phyloP scores from a whole-genome alignment of 495 filamentous ascomycete genomes.

The Aspergillus cavernicola region DNA sequence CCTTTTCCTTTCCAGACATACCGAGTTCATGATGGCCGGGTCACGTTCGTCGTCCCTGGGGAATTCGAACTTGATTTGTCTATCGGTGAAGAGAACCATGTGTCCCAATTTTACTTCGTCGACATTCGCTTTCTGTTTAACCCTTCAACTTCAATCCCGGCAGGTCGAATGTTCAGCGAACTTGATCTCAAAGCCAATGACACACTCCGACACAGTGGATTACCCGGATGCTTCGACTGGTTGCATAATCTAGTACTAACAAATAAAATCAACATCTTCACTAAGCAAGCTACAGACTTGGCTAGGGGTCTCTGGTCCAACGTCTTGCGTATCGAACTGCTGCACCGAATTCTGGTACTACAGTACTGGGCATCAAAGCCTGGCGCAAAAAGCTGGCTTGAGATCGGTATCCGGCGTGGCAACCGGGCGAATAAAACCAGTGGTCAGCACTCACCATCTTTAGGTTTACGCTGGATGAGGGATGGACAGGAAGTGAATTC shows the following conservation, averaged over 20 bases:
- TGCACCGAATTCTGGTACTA: slow-evolving; percentile 75
- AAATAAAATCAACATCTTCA: slow-evolving; percentile 77
- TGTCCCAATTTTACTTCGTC: slow-evolving; percentile 85
- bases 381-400: slow-evolving; percentile 79
- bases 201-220: slow-evolving; percentile 57
- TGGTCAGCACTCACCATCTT: slow-evolving; percentile 30
- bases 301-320: slow-evolving; percentile 67
- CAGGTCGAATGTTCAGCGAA: slow-evolving; percentile 51
- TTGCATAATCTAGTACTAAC: slow-evolving; percentile 83
- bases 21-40: slow-evolving; percentile 71
- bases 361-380: slow-evolving; percentile 81
- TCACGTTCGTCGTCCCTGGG: slow-evolving; percentile 73
- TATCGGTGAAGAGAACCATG: slow-evolving; percentile 73
- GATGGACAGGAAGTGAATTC: slow-evolving; percentile 69
- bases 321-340: slow-evolving; percentile 65
- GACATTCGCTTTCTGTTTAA: slow-evolving; percentile 82
- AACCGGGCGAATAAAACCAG: slow-evolving; percentile 25
- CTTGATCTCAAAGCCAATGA: slow-evolving; percentile 71
- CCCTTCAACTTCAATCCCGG: slow-evolving; percentile 60
- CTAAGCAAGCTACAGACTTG: slow-evolving; percentile 70
- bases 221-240: slow-evolving; percentile 75
- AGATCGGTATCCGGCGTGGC: slow-evolving; percentile 74
- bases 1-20: slow-evolving; percentile 71
- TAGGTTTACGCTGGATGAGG: slow-evolving; percentile 81
- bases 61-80: slow-evolving; percentile 95